Base-by-base conservation (phyloP, 2,329 filamentous ascomycete species). In the Xylaria digitata region DNA sequence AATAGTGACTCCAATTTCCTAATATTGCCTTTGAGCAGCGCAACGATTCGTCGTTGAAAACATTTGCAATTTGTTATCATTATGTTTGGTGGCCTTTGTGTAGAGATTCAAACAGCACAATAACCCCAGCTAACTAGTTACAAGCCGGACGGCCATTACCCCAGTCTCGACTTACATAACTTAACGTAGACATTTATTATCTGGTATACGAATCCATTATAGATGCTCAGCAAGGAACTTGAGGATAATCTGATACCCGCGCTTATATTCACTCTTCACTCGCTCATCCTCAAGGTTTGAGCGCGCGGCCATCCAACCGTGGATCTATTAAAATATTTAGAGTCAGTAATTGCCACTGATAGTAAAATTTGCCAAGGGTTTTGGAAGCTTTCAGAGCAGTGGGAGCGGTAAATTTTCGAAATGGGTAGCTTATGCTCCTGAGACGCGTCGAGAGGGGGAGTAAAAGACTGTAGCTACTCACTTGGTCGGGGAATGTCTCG, bases 281-380 rank as follows among this genome's bases (percentile, higher is more conserved):
- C 82, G 83, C 55, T 82, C 79, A 53, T 90, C 81, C 40, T 83
- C 81, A 34, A 92, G 79, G 73, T 91, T 80, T 0, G 85, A 83
- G 30, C 89, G 85, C 0, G 90, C 89, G 1, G 87, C 88, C 90
- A 92, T 92, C 89, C 89, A 92, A 50, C 90, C 90, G 78, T 92
- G 90, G 75, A 89, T 84, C 83, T 26, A 26, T 26, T 26, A 26
- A 5, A 26, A 26, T 26, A 26, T 2, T 5, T 26, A 26, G 5
- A 26, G 26, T 26, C 5, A 26, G 26, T 26, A 26, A 5, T 26
- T 26, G 26, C 26, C 26, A 26, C 26, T 5, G 26, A 26, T 5
- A 26, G 26, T 26, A 26, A 26, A 26, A 26, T 26, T 26, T 5
- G 26, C 3, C 5, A 26, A 26, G 26, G 26, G 26, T 26, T 26